phyloP scores from a whole-genome alignment of 371 early-diverging fungal genomes.

The Mucor indicus region DNA sequence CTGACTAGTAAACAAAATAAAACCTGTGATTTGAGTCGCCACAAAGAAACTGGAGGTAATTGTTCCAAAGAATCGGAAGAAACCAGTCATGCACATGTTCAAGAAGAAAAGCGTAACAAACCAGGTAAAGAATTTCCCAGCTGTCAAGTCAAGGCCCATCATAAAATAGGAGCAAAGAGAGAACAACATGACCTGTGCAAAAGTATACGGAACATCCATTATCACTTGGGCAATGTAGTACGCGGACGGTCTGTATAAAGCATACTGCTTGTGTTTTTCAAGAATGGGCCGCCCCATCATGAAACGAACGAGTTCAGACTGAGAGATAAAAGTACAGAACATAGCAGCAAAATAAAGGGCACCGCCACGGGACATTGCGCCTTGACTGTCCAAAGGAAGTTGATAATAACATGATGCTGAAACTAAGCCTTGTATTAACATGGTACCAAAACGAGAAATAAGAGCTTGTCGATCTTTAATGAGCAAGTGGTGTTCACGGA shows the following conservation, averaged over 20 bases:
- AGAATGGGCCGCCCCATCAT: conserved; percentile 59
- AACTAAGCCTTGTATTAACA: conserved; percentile 62
- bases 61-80: conserved; percentile 40
- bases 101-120: conserved; percentile 44
- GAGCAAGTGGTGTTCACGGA: conserved; percentile 63
- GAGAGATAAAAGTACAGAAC: conserved; percentile 56
- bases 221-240: conserved; percentile 58
- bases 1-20: conserved; percentile 54
- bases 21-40: conserved; percentile 55
- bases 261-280: conserved; percentile 68
- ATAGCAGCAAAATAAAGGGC: conserved; percentile 57
- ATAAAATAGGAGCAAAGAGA: conserved; percentile 60
- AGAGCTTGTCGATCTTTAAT: conserved; percentile 48
- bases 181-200: conserved; percentile 37
- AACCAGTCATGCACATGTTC: conserved; percentile 53
- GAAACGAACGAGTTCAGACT: conserved; percentile 48
- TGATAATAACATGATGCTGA: conserved; percentile 66
- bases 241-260: conserved; percentile 64
- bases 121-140: conserved; percentile 53
- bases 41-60: conserved; percentile 51
- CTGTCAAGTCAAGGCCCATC: conserved; percentile 49
- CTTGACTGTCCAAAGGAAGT: conserved; percentile 48
- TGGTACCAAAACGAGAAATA: conserved; percentile 57
- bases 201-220: conserved; percentile 34
- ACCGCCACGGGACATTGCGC: conserved; percentile 76